phyloP scores from a whole-genome alignment of 2,329 filamentous ascomycete genomes.

The Ploettnerulaceae sp. region DNA sequence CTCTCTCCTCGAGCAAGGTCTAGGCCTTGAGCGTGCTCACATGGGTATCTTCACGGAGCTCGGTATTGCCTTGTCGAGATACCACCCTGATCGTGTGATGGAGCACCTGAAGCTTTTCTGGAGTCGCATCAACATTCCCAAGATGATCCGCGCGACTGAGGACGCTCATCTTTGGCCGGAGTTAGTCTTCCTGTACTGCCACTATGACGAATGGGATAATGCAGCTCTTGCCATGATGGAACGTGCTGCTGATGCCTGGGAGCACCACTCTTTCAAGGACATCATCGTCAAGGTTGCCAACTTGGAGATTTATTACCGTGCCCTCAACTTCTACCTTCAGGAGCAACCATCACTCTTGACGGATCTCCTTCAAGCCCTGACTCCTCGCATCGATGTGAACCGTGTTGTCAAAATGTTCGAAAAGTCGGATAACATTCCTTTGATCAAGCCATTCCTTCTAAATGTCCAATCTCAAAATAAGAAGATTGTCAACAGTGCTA shows the following conservation, averaged over 20 bases:
- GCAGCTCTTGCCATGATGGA: slow-evolving; percentile 97
- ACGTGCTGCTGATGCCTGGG: slow-evolving; percentile 94
- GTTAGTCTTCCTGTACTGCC: slow-evolving; percentile 94
- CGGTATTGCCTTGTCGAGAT: slow-evolving; percentile 87
- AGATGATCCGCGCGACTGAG: slow-evolving; percentile 90
- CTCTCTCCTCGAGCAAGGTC: slow-evolving; percentile 84
- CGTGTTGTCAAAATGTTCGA: slow-evolving; percentile 99
- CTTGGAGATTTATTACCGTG: slow-evolving; percentile 97
- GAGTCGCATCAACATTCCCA: slow-evolving; percentile 95
- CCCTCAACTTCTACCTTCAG: slow-evolving; percentile 94
- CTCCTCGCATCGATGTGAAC: slow-evolving; percentile 94
- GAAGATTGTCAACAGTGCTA: slow-evolving; percentile 94
- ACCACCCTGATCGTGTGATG: slow-evolving; percentile 94
- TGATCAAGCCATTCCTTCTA: slow-evolving; percentile 98
- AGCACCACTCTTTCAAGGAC: slow-evolving; percentile 99
- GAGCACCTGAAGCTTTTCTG: slow-evolving; percentile 99
- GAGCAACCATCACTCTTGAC: slow-evolving; percentile 93
- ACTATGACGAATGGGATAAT: slow-evolving; percentile 98
- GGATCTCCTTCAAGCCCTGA: slow-evolving; percentile 88
- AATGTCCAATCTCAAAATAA: slow-evolving; percentile 98
- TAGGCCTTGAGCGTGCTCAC: slow-evolving; percentile 74
- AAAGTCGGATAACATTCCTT: slow-evolving; percentile 93
- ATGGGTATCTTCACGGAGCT: slow-evolving; percentile 97
- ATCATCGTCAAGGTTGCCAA: slow-evolving; percentile 97
- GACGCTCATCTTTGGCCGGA: slow-evolving; percentile 96